Conservation (phyloP, 1,284 basidiomycete genomes). For the Vanrija humicola region DNA sequence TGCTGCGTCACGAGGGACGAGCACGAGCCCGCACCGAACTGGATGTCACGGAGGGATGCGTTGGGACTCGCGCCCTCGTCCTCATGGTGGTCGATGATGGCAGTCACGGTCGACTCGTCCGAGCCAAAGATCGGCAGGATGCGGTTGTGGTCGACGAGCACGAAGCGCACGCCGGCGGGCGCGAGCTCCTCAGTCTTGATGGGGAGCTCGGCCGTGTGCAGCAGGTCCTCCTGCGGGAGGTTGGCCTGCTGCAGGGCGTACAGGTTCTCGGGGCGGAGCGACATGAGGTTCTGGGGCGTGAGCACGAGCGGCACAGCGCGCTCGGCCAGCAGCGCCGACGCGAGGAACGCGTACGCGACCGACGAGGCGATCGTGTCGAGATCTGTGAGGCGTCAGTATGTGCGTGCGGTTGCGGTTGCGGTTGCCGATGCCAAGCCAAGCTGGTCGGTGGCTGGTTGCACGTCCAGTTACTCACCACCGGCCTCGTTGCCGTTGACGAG, state of each 20-base stretch:
- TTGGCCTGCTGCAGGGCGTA: slow-evolving; percentile 63
- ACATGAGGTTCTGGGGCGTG: slow-evolving; percentile 64
- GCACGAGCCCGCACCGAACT: slow-evolving; percentile 65
- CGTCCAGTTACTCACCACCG: slow-evolving; percentile 59
- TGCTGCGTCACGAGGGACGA: slow-evolving; percentile 67
- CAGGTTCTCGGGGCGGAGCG: slow-evolving; percentile 80
- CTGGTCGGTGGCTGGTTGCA: neutral
- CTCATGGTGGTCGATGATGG: slow-evolving; percentile 89
- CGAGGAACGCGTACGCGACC: slow-evolving; percentile 72
- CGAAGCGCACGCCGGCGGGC: slow-evolving; percentile 58
- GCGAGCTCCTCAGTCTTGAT: slow-evolving; percentile 50
- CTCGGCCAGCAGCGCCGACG: slow-evolving; percentile 54
- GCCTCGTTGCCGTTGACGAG: slow-evolving; percentile 89
- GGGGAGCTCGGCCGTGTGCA: slow-evolving; percentile 47
- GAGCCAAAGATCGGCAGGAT: slow-evolving; percentile 57
- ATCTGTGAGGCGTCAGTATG: slow-evolving; percentile 55
- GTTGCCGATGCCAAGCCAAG: neutral
- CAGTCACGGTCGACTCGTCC: slow-evolving; percentile 55
- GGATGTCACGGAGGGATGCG: slow-evolving; percentile 65
- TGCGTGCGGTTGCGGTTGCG: neutral
- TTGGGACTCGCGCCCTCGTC: slow-evolving; percentile 67
- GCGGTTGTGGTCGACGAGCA: slow-evolving; percentile 84
- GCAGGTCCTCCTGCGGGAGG: slow-evolving; percentile 58
- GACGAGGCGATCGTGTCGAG: slow-evolving; percentile 81
- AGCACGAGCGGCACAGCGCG: slow-evolving; percentile 71